phyloP scores from a whole-genome alignment of 768 basidiomycete genomes.

The Tricholoma hemisulphureum region DNA sequence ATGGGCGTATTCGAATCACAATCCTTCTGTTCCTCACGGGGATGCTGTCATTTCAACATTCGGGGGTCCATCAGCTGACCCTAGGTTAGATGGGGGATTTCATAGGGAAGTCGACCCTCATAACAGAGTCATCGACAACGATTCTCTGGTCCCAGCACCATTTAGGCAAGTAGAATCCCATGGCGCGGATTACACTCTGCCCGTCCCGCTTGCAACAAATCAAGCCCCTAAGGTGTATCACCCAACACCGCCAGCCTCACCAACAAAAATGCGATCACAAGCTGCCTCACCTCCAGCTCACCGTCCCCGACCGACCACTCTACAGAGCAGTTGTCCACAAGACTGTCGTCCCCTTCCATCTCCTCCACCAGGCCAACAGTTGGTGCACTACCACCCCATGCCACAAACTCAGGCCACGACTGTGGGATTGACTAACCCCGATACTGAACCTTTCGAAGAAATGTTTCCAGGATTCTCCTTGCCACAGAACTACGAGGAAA shows the following conservation, averaged over 20 bases:
- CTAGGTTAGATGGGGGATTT: neutral
- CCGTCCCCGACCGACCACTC: neutral
- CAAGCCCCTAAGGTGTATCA: neutral
- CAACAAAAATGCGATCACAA: constrained; percentile 1
- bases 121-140: neutral
- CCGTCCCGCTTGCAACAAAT: neutral
- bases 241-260: neutral
- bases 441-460: neutral
- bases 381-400: constrained; percentile 4
- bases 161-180: neutral
- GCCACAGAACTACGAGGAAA: neutral
- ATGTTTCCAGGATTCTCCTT: neutral
- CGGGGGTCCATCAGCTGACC: neutral
- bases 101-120: neutral
- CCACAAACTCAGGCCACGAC: neutral
- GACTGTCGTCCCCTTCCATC: constrained; percentile 15
- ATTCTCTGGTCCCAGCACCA: neutral
- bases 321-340: constrained; percentile 10
- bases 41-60: neutral
- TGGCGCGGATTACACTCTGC: neutral
- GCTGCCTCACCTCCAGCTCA: neutral
- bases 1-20: neutral
- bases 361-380: constrained; percentile 5
- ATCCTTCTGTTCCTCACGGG: neutral
- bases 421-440: neutral